Evolutionary conservation across 225 moss, liverwort and hornwort species (phyloP), one percentile per base, ranked within the genome.

Genomic region (Sphagnum tenellum): DNA sequence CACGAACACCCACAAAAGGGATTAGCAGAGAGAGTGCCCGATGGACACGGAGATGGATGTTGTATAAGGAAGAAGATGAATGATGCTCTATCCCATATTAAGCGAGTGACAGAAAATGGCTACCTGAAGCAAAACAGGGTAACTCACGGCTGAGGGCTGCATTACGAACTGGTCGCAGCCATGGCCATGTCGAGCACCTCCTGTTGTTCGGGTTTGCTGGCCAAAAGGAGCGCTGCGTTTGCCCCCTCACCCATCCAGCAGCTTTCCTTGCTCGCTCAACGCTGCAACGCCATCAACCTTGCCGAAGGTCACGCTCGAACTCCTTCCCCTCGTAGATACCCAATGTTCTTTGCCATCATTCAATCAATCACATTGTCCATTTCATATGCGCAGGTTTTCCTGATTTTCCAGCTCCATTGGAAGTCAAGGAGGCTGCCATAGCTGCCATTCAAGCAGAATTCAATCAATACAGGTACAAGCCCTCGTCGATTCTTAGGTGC

Each of bases 281-380:
- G 80, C 47, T 74, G 77, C 79, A 84, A 86, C 64, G 94, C 91
- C 62, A 83, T 94, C 79, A 94, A 94, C 68, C 74, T 94, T 58
- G 94, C 94, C 14, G 91, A 94, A 88, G 94, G 94, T 86, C 29
- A 1, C 45, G 11, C 11, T 55, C 46, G 11, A 3, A 57, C 50
- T 55, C 58, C 44, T 14, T 59, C 9, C 3, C 9, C 55, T 46
- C 46, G 12, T 13, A 10, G 53, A 56, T 52, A 6, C 7, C 4
- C 3, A 49, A 11, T 47, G 53, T 12, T 6, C 57, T 48, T 3
- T 14, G 13, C 4, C 13, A n/a, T 56, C 10, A n/a, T 54, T 63
- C 46, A 14, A n/a, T n/a, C 47, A 13, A 63, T 45, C 63, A 9
- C 9, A 12, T 63, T 3, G 61, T 12, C 50, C 64, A 9, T 29